Conservation (phyloP, 768 basidiomycete genomes). For the Phaffia australis region DNA sequence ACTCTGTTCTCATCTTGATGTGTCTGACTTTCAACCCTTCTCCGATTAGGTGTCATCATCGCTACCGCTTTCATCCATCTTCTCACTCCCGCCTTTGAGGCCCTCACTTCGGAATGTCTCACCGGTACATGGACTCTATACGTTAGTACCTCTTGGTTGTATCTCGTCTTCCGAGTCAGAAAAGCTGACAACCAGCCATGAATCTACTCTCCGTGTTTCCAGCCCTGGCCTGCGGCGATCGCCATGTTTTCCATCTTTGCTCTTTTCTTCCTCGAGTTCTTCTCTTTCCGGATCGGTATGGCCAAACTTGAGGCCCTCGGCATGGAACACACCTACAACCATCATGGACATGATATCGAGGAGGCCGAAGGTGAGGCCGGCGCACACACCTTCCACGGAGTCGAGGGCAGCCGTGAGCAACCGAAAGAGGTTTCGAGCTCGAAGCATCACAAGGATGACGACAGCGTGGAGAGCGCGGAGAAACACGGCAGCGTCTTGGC, state of each 20-base stretch:
- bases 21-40: background rate
- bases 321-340: conserved; percentile 7
- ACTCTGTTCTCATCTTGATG: background rate
- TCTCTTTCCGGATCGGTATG: conserved; percentile 16
- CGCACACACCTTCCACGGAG: conserved; percentile 15
- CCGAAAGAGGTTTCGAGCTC: conserved; percentile 6
- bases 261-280: conserved; percentile 21
- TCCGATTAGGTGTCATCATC: conserved; percentile 11
- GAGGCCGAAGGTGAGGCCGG: background rate
- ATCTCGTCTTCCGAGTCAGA: background rate
- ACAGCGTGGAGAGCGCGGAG: background rate
- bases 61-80: conserved; percentile 53
- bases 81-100: conserved; percentile 61
- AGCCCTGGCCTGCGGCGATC: conserved; percentile 75
- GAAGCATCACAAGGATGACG: background rate
- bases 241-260: conserved; percentile 57
- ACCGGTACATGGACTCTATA: conserved; percentile 59
- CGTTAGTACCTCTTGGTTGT: conserved; percentile 43
- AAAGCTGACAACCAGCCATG: background rate
- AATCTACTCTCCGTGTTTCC: background rate
- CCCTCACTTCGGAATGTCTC: conserved; percentile 60
- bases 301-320: conserved; percentile 22
- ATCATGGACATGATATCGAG: conserved; percentile 15
- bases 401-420: background rate
- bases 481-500: background rate